Conservation (phyloP, 2,329 filamentous ascomycete species). For the Neoscytalidium dimidiatum region DNA sequence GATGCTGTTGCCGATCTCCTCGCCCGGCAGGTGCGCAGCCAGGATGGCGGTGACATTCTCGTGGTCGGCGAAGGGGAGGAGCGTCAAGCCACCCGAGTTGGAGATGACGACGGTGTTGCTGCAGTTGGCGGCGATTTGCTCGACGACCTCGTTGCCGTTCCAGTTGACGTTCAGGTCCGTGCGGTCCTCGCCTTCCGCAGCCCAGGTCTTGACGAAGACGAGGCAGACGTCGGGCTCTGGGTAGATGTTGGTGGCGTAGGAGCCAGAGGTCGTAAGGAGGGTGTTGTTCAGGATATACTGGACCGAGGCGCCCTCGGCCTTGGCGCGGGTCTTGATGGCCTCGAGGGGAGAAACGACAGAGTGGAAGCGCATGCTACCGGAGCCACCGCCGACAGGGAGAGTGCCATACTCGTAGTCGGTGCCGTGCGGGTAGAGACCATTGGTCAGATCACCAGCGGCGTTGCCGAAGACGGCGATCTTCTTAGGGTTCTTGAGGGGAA, state of each 20-base stretch:
- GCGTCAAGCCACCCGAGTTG: constrained; percentile 46
- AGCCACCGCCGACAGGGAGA: constrained; percentile 43
- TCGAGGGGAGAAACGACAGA: constrained; percentile 45
- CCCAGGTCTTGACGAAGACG: constrained; percentile 61
- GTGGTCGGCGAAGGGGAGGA: constrained; percentile 44
- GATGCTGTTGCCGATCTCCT: constrained; percentile 78
- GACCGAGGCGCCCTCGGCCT: not conserved
- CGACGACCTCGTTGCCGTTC: constrained; percentile 30
- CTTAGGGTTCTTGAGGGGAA: constrained; percentile 56
- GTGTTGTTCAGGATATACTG: constrained; percentile 22
- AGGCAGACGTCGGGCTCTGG: constrained; percentile 50
- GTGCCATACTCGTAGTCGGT: constrained; percentile 45
- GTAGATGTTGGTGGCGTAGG: constrained; percentile 25
- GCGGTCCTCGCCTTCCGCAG: constrained; percentile 48
- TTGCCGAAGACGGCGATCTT: constrained; percentile 54
- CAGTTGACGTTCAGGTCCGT: constrained; percentile 43
- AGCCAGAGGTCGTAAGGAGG: not conserved
- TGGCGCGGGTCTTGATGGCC: constrained; percentile 37
- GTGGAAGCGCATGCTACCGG: constrained; percentile 40
- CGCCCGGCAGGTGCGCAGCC: constrained; percentile 33
- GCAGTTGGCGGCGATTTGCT: constrained; percentile 46
- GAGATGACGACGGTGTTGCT: constrained; percentile 55
- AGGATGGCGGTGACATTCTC: constrained; percentile 35
- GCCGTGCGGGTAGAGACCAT: constrained; percentile 45
- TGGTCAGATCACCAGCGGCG: constrained; percentile 49